Evolutionary conservation across 257 asterid genomes (phyloP).

Genomic region (Buddleja alternifolia): DNA sequence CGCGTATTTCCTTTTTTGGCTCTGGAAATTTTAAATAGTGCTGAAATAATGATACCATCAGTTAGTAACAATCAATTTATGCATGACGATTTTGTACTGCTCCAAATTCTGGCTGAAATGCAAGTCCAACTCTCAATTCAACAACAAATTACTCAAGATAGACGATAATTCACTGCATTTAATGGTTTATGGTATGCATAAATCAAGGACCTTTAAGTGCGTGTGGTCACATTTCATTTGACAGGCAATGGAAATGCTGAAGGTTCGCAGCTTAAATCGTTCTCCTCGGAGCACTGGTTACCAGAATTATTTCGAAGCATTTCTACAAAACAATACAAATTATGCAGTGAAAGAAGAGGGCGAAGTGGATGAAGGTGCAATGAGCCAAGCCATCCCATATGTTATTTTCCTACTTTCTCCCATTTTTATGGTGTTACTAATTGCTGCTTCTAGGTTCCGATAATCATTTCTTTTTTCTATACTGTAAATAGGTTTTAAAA

Average conservation of each 20-base stretch:
- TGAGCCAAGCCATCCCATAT: conserved; percentile 60
- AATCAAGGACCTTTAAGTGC: no score
- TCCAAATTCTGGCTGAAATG: neutral
- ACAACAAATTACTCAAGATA: no score
- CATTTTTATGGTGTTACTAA: conserved; percentile 54
- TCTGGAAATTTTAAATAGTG: neutral
- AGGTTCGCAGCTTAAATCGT: conserved; percentile 46
- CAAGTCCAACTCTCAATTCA: no score
- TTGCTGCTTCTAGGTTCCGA: conserved; percentile 40
- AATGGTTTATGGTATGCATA: no score
- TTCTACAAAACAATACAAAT: conserved; percentile 52
- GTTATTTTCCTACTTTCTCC: conserved; percentile 69
- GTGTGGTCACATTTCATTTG: no score
- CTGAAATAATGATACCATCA: neutral
- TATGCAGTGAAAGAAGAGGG: conserved; percentile 50
- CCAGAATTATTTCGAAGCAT: conserved; percentile 80
- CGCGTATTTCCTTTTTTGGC: neutral
- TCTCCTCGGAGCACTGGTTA: conserved; percentile 49
- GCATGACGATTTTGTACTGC: neutral
- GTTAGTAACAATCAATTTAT: neutral
- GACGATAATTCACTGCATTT: no score
- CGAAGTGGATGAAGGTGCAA: conserved; percentile 52
- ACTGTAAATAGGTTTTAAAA: conserved; percentile 13
- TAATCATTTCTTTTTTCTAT: neutral
- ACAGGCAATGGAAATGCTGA: conserved; percentile 98